A percentile compares a stretch with the other conserved stretches of the same genome.
phyloP scores from a whole-genome alignment of 2,329 filamentous ascomycete genomes.

The Penicillium sp. region DNA sequence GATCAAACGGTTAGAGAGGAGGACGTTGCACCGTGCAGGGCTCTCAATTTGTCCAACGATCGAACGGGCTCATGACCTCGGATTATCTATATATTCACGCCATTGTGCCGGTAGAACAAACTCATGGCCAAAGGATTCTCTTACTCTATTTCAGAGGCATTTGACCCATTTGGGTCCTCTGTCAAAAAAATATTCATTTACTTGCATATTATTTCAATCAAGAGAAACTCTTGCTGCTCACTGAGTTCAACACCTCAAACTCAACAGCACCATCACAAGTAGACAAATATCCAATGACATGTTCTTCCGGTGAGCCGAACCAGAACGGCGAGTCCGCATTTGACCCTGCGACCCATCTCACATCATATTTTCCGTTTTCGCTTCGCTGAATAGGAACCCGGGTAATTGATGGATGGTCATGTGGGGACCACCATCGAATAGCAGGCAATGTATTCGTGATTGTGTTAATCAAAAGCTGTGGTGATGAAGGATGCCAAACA shows the following conservation, averaged over 20 bases:
- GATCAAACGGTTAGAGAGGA: not conserved
- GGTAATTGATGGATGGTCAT: slow-evolving; percentile 31
- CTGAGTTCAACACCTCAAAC: slow-evolving; percentile 32
- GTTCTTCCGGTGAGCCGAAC: slow-evolving; percentile 39
- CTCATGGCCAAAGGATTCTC: not conserved
- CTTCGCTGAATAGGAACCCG: slow-evolving; percentile 33
- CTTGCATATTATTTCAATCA: not conserved
- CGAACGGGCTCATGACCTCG: not conserved
- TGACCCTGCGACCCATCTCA: slow-evolving; percentile 33
- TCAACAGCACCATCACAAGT: slow-evolving; percentile 20
- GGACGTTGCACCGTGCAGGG: not conserved
- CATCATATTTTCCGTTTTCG: slow-evolving; percentile 39
- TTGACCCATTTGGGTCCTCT: not conserved
- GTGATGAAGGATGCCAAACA: slow-evolving; percentile 40
- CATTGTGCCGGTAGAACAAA: not conserved
- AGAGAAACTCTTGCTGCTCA: slow-evolving; percentile 22
- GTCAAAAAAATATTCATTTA: no score
- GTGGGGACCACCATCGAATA: slow-evolving; percentile 37
- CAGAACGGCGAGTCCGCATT: slow-evolving; percentile 32
- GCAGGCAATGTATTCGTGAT: slow-evolving; percentile 34
- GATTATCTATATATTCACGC: not conserved
- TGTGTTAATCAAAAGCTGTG: slow-evolving; percentile 42
- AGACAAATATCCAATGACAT: slow-evolving; percentile 35
- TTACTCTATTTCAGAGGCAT: not conserved
- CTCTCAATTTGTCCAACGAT: not conserved